These are phyloP conservation scores for Thelonectria rubi DNA, from an alignment of 2,329 filamentous ascomycete species.

Conservation along the genomic window DNA sequence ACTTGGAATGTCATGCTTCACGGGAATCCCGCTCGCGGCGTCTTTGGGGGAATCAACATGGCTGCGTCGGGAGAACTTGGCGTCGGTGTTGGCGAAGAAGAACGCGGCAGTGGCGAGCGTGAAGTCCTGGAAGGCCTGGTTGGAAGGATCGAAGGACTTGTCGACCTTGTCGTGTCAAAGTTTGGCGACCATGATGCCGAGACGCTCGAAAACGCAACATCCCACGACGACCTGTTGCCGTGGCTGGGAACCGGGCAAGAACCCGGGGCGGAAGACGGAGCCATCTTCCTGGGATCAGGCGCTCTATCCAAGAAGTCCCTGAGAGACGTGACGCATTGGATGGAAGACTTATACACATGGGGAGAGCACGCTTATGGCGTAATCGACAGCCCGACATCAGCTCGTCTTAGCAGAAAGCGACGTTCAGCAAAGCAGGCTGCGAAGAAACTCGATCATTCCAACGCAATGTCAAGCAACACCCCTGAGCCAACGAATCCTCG, in stretches of 20 bases:
- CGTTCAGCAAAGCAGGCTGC: constrained; percentile 38
- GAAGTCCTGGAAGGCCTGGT: constrained; percentile 93
- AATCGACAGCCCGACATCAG: constrained; percentile 77
- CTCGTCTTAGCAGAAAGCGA: constrained; percentile 59
- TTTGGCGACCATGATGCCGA: constrained; percentile 68
- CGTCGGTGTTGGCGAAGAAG: constrained; percentile 93
- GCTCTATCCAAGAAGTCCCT: constrained; percentile 76
- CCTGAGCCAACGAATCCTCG: background rate
- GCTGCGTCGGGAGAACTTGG: constrained; percentile 91
- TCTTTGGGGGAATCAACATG: constrained; percentile 86
- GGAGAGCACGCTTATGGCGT: constrained; percentile 88
- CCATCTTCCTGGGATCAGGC: constrained; percentile 85
- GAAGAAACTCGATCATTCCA: constrained; percentile 14
- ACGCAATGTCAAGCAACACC: constrained; percentile 4
- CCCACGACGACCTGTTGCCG: constrained; percentile 38
- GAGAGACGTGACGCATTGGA: constrained; percentile 81
- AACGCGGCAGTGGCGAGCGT: constrained; percentile 90
- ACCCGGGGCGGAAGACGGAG: constrained; percentile 78
- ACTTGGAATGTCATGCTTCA: constrained; percentile 92
- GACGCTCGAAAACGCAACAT: constrained; percentile 35
- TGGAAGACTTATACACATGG: constrained; percentile 86
- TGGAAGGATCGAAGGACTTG: constrained; percentile 79
- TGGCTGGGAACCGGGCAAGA: constrained; percentile 81
- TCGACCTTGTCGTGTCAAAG: constrained; percentile 87
- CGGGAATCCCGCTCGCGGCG: constrained; percentile 82